Conservation (phyloP, 257 asterid genomes). For the Lithospermum erythrorhizon region DNA sequence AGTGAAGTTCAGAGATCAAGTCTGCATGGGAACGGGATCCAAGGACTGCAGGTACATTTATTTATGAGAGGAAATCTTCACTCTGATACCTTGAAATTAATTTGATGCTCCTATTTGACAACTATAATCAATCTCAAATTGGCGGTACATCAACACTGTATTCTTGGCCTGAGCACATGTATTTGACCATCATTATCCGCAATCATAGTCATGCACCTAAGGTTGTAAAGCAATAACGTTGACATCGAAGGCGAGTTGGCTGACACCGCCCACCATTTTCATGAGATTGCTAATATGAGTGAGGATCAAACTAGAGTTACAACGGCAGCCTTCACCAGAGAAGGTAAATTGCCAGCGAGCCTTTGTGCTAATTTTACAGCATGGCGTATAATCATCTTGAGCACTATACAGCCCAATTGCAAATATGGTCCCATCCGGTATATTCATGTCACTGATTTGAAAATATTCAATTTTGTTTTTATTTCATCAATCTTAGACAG, state of each 20-base stretch:
- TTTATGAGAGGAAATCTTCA: conserved; percentile 83
- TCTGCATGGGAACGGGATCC: conserved; percentile 90
- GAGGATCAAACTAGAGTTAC: too few species aligned
- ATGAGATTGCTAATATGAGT: too few species aligned
- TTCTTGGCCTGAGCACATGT: conserved; percentile 53
- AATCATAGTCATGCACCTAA: too few species aligned
- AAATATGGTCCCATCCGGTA: background rate
- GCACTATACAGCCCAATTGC: background rate
- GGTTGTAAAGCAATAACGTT: too few species aligned
- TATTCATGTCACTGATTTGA: background rate
- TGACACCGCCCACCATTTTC: too few species aligned
- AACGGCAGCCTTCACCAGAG: conserved; percentile 10
- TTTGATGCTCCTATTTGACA: conserved; percentile 54
- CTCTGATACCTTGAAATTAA: conserved; percentile 73
- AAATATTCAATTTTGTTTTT: background rate
- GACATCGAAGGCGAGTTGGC: too few species aligned
- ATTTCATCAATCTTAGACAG: too few species aligned
- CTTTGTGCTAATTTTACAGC: too few species aligned
- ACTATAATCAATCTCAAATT: conserved; percentile 51
- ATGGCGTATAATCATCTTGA: background rate
- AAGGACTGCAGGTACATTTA: conserved; percentile 71
- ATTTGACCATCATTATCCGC: conserved; percentile 36
- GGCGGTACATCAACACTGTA: conserved; percentile 17
- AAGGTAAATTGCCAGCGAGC: too few species aligned
- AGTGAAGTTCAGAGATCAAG: conserved; percentile 48